phyloP scores from a whole-genome alignment of 1,284 basidiomycete genomes.

The Tilletiopsis washingtonensis region DNA sequence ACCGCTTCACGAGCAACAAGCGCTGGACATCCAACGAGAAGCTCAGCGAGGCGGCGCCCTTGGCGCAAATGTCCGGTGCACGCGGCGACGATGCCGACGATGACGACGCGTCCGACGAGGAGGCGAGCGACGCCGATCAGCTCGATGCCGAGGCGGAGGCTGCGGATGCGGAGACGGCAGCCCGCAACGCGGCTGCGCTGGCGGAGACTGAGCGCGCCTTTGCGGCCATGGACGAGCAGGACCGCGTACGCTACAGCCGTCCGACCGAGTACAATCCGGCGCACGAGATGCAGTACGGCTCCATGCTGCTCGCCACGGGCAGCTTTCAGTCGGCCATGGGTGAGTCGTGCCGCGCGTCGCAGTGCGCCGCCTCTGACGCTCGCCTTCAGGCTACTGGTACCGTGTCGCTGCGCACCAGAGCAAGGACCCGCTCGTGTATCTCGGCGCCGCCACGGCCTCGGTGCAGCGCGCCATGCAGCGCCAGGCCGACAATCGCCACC shows the following conservation, averaged over 20 bases:
- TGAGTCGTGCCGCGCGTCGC: constrained; percentile 51
- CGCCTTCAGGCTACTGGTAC: constrained; percentile 66
- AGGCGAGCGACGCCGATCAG: constrained; percentile 4
- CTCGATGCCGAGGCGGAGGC: constrained; percentile 6
- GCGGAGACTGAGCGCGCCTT: constrained; percentile 14
- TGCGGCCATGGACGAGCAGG: constrained; percentile 16
- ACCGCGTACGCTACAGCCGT: constrained; percentile 8
- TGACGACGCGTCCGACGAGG: neutral
- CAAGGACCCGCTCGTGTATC: constrained; percentile 73
- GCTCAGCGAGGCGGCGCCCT: no score
- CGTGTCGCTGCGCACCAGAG: constrained; percentile 77
- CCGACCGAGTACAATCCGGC: constrained; percentile 52
- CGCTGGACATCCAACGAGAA: neutral
- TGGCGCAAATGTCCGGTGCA: no score
- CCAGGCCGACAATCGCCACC: constrained; percentile 87
- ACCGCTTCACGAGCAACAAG: constrained; percentile 6
- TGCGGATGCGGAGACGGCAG: no score
- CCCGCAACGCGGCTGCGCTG: neutral
- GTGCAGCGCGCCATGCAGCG: constrained; percentile 83
- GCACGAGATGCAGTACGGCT: constrained; percentile 72
- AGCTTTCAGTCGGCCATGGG: constrained; percentile 86
- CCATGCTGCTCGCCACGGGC: constrained; percentile 71
- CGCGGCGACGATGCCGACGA: no score
- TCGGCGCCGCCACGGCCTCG: constrained; percentile 73
- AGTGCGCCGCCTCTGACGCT: neutral